Evolutionary conservation across 164 flowering plant genomes (phyloP), one percentile per base, ranked within the genome.

Genomic region (Magnolia changhungtana): DNA sequence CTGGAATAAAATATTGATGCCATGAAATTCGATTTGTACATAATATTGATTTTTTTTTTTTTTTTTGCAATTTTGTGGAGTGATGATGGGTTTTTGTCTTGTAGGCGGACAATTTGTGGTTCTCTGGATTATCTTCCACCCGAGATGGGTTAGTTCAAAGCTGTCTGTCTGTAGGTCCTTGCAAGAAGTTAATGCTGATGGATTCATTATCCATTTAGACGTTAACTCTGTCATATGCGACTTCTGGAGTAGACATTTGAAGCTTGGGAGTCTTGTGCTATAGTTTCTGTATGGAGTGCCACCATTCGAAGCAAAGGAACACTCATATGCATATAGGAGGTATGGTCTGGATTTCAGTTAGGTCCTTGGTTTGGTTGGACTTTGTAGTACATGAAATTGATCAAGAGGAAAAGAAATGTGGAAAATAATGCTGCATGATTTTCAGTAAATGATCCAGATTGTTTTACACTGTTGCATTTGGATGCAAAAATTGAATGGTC

Each of bases 221-320:
- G 1, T 68, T 2, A 31, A 24, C 0, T 71, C 7, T 58, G 65
- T 37, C 7, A 27, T 4, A 37, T 1, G 29, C 55, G 64, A 8
- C 19, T 81, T 97, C 97, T 7, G 90, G 83, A 78, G 98, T 94
- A 52, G 99, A 96, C 82, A 96, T 96, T 9, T 96, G 97, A 98
- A 96, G 98, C 80, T 88, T 96, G 37, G 99, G 99, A 58, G 87
- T 96, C 18, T 82, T 96, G 69, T 92, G 98, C 87, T 96, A 91
- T 71, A 96, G 80, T 96, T 94, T 75, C 92, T 96, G 0, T 94
- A 96, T 75, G 99, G 99, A 27, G 89, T 90, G 20, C 99, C 98
- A 72, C 99, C 99, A 50, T 96, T 96, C 83, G 99, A 96, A 79
- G 99, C 97, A 55, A 91, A 89, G 80, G 97, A 96, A 75, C 98